phyloP scores from a whole-genome alignment of 1,284 basidiomycete species.

The Ustilago lituana region DNA sequence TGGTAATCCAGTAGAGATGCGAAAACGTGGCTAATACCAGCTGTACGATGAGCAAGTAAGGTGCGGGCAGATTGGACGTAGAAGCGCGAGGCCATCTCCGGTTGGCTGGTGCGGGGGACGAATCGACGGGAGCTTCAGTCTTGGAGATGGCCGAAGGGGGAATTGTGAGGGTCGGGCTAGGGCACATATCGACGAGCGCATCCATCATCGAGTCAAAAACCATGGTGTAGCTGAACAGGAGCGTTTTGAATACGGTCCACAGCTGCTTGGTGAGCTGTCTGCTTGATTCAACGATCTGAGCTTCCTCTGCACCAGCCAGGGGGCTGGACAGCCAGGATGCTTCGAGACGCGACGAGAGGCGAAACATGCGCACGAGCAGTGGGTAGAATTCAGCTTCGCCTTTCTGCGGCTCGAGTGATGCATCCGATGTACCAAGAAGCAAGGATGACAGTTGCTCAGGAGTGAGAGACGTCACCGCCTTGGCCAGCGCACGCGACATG shows the following conservation, averaged over 20 bases:
- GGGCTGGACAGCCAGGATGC: slow-evolving; percentile 35
- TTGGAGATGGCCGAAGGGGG: slow-evolving; percentile 17
- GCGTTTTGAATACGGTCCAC: slow-evolving; percentile 62
- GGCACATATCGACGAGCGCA: slow-evolving; percentile 61
- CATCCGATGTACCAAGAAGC: slow-evolving; percentile 31
- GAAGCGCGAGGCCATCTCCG: slow-evolving; percentile 45
- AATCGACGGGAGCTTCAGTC: slow-evolving; percentile 5
- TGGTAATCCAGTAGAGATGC: slow-evolving; percentile 60
- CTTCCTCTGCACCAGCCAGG: slow-evolving; percentile 34
- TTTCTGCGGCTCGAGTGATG: slow-evolving; percentile 8
- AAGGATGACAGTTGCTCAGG: slow-evolving; percentile 40
- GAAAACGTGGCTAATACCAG: slow-evolving; percentile 52
- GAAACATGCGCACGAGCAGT: slow-evolving; percentile 42
- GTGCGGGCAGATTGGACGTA: slow-evolving; percentile 53
- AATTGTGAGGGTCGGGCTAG: slow-evolving; percentile 52
- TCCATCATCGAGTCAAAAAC: slow-evolving; percentile 63
- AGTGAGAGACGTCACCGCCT: slow-evolving; percentile 24
- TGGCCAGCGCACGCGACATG: slow-evolving; percentile 48
- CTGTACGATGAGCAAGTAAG: slow-evolving; percentile 51
- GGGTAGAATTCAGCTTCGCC: slow-evolving; percentile 30
- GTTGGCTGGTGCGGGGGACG: slow-evolving; percentile 1
- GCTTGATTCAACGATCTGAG: slow-evolving; percentile 35
- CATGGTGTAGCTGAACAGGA: slow-evolving; percentile 63
- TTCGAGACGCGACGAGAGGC: slow-evolving; percentile 35
- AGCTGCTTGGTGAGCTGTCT: slow-evolving; percentile 41